These are phyloP conservation scores for Rubia tinctorum DNA, from an alignment of 305 asterid genomes.

Conservation along the genomic window DNA sequence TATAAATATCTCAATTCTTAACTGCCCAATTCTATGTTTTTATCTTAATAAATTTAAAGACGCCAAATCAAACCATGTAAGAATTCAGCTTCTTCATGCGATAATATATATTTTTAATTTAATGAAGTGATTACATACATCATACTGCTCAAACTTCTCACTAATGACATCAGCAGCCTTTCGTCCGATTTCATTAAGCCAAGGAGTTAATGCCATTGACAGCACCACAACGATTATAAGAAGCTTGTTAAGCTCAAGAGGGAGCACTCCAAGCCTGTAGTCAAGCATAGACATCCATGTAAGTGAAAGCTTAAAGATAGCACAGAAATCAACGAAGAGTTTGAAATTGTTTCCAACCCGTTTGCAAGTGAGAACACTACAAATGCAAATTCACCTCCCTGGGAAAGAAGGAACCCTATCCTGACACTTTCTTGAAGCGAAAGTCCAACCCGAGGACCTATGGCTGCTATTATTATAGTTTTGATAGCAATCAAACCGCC, in stretches of 20 bases:
- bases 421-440: slow-evolving; percentile 89
- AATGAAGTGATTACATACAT: slow-evolving; percentile 47
- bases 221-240: slow-evolving; percentile 97
- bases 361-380: slow-evolving; percentile 96
- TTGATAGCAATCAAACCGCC: slow-evolving; percentile 91
- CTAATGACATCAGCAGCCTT: slow-evolving; percentile 69
- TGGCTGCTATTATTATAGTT: slow-evolving; percentile 87
- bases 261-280: slow-evolving; percentile 97
- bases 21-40: neutral
- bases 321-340: slow-evolving; percentile 12
- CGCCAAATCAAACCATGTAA: neutral
- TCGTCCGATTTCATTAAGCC: slow-evolving; percentile 87
- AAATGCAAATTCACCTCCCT: slow-evolving; percentile 98
- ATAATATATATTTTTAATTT: slow-evolving; percentile 2
- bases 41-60: neutral
- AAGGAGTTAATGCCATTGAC: slow-evolving; percentile 94
- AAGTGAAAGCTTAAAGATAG: slow-evolving; percentile 14
- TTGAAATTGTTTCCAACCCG: slow-evolving; percentile 44
- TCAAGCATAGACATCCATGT: slow-evolving; percentile 21
- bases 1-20: neutral
- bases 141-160: slow-evolving; percentile 57
- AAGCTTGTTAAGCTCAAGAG: slow-evolving; percentile 97
- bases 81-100: neutral
- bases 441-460: slow-evolving; percentile 95
- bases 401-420: slow-evolving; percentile 97